Evolutionary conservation across 306 rosid species (phyloP).

Genomic region (Quillaja saponaria): DNA sequence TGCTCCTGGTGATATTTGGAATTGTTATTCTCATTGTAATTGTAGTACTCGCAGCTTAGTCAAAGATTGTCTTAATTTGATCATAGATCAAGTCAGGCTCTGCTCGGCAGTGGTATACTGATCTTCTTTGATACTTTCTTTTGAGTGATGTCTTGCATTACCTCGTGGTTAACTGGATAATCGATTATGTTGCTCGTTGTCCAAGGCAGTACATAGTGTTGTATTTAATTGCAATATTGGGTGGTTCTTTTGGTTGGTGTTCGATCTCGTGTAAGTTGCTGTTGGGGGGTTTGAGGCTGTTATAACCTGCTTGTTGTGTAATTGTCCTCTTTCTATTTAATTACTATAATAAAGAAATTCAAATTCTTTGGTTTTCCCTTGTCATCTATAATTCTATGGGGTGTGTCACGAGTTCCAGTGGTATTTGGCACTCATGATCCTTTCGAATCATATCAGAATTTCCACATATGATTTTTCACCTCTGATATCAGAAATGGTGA

Average conservation of each 20-base stretch:
- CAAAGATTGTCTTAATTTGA: constrained; percentile 25
- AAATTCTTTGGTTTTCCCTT: constrained; percentile 42
- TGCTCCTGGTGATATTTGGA: constrained; percentile 94
- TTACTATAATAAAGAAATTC: constrained; percentile 28
- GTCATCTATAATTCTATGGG: not conserved
- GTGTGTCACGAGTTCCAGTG: no score
- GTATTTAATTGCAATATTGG: constrained; percentile 28
- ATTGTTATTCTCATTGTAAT: constrained; percentile 85
- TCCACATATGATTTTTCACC: no score
- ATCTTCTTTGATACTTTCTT: constrained; percentile 31
- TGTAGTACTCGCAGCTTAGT: constrained; percentile 78
- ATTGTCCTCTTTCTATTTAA: constrained; percentile 22
- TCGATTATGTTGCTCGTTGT: constrained; percentile 26
- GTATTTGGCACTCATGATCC: no score
- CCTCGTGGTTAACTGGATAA: constrained; percentile 37
- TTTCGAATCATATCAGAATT: no score
- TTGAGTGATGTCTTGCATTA: constrained; percentile 23
- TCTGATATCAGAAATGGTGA: no score
- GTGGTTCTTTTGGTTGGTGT: constrained; percentile 36
- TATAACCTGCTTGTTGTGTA: constrained; percentile 32
- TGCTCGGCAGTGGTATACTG: constrained; percentile 16
- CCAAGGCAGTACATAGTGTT: constrained; percentile 30
- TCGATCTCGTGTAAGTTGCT: constrained; percentile 34
- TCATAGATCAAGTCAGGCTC: constrained; percentile 28
- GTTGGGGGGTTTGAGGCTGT: constrained; percentile 39